Conservation (phyloP, 768 basidiomycete species). For the Lactarius sanguifluus region DNA sequence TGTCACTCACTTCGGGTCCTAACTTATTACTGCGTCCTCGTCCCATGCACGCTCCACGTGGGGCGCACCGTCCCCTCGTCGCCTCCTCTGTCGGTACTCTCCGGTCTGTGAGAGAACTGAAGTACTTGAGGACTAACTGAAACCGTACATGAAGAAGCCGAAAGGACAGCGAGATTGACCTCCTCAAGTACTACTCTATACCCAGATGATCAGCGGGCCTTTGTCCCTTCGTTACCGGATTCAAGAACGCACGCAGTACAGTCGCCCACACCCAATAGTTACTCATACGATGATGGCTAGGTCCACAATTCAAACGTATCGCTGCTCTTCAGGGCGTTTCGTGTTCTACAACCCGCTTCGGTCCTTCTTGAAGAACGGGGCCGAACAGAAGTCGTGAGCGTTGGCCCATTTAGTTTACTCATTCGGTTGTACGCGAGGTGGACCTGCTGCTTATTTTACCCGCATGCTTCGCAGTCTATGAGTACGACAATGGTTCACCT, state of each 20-base stretch:
- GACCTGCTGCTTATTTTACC: no score
- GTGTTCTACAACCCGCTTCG: constrained; percentile 28
- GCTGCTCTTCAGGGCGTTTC: constrained; percentile 25
- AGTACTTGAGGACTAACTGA: constrained; percentile 8
- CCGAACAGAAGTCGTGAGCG: constrained; percentile 23
- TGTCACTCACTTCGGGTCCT: no score
- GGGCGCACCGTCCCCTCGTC: no score
- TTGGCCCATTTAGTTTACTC: not conserved
- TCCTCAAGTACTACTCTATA: constrained; percentile 28
- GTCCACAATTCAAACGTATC: constrained; percentile 27
- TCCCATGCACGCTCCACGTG: no score
- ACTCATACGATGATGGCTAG: not conserved
- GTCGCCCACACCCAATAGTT: not conserved
- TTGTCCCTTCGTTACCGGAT: constrained; percentile 26
- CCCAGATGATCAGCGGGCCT: constrained; percentile 21
- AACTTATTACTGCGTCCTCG: no score
- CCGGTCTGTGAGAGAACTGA: not conserved
- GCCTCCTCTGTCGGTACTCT: no score
- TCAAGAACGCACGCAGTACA: constrained; percentile 35
- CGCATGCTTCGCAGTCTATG: constrained; percentile 9
- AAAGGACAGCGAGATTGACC: constrained; percentile 21
- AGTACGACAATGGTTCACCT: constrained; percentile 18
- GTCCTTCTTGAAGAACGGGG: constrained; percentile 19
- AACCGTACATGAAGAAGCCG: constrained; percentile 31
- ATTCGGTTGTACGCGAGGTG: no score